These are phyloP conservation scores for Eurotiales sp. DNA, from an alignment of 2,329 filamentous ascomycete genomes.

Conservation along the genomic window DNA sequence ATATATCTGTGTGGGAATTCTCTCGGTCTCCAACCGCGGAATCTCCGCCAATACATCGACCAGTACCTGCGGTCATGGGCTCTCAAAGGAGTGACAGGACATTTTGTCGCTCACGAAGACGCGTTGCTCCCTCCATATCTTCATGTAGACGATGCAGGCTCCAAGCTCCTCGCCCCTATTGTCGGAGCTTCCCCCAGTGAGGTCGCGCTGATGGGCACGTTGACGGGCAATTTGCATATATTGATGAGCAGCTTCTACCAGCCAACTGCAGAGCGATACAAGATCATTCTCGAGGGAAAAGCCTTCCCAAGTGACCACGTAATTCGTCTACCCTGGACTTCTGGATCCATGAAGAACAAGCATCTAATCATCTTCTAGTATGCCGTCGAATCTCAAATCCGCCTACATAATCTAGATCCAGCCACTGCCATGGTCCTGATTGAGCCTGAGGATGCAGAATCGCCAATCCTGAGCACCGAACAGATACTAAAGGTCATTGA, in stretches of 20 bases:
- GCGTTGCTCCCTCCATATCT: conserved; percentile 70
- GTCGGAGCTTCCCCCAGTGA: conserved; percentile 71
- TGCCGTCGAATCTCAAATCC: conserved; percentile 76
- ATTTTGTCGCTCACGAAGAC: conserved; percentile 67
- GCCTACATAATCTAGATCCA: conserved; percentile 65
- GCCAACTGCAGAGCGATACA: conserved; percentile 63
- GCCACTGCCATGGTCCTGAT: conserved; percentile 69
- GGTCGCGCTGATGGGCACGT: conserved; percentile 82
- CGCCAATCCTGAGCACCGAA: conserved; percentile 64
- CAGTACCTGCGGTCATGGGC: conserved; percentile 80
- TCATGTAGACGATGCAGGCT: conserved; percentile 71
- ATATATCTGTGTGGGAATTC: conserved; percentile 92
- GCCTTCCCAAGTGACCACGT: conserved; percentile 85
- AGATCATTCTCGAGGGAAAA: conserved; percentile 85
- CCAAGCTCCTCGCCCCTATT: conserved; percentile 65
- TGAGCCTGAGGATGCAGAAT: conserved; percentile 53
- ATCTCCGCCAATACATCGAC: conserved; percentile 61
- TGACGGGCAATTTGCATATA: conserved; percentile 78
- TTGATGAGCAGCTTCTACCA: conserved; percentile 81
- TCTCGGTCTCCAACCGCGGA: conserved; percentile 74
- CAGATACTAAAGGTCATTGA: conserved; percentile 71
- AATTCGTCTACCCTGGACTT: conserved; percentile 16
- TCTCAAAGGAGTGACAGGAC: conserved; percentile 76
- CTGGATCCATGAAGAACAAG: background rate
- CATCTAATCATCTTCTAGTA: conserved; percentile 54